Conservation (phyloP, 2,329 filamentous ascomycete species). For the Talaromyces funiculosus region DNA sequence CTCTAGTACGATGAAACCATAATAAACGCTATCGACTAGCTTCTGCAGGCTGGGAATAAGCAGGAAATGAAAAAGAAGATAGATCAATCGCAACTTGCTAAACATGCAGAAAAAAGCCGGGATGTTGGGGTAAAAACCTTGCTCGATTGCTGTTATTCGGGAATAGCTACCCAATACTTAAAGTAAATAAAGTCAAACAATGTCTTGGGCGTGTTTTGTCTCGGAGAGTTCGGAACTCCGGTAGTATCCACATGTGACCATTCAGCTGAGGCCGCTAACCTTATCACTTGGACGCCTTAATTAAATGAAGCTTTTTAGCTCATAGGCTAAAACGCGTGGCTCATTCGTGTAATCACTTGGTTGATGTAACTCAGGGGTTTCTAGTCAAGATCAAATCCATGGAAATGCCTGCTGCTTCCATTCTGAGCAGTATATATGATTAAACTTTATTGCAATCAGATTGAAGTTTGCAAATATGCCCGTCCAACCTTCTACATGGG, state of each 20-base stretch:
- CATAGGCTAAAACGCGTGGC: neutral
- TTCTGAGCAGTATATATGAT: neutral
- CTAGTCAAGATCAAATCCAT: too few relatives aligned
- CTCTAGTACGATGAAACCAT: neutral
- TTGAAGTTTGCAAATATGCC: neutral
- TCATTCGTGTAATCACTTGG: neutral
- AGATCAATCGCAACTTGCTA: neutral
- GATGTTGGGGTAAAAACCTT: neutral
- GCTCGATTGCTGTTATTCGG: neutral
- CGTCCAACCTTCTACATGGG: too few relatives aligned
- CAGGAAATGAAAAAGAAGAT: neutral
- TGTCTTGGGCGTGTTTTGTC: neutral
- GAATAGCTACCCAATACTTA: too few relatives aligned
- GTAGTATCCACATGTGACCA: neutral
- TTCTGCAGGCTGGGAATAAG: neutral
- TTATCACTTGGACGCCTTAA: neutral
- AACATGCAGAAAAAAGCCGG: neutral
- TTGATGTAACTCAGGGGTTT: neutral
- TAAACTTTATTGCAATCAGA: neutral
- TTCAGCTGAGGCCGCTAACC: neutral
- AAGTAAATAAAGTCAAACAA: neutral
- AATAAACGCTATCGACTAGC: neutral
- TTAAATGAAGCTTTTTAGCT: conserved; percentile 3
- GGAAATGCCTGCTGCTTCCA: neutral
- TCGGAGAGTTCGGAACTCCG: too few relatives aligned